Conservation (phyloP, 768 basidiomycete genomes). For the Amanita subjunquillea region DNA sequence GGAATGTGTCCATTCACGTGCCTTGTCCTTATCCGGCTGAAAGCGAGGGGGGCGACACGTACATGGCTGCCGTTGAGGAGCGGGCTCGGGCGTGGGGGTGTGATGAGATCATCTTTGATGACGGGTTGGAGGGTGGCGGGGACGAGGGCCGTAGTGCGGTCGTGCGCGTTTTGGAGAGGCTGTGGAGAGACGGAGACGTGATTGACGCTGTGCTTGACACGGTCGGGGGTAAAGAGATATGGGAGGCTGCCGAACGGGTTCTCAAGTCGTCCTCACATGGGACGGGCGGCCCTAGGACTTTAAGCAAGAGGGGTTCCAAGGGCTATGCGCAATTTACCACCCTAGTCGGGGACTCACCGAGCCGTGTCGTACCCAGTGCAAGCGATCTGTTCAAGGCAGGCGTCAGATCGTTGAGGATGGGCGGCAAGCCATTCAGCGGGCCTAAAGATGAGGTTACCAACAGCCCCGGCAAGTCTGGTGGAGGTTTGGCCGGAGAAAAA, state of each 20-base stretch:
- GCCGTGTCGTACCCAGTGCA: constrained; percentile 55
- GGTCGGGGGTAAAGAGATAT: constrained; percentile 69
- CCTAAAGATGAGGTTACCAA: constrained; percentile 5
- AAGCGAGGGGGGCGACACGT: constrained; percentile 18
- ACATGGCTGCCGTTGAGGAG: constrained; percentile 38
- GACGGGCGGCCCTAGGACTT: constrained; percentile 12
- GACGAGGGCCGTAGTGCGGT: constrained; percentile 36
- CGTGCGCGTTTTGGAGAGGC: constrained; percentile 39
- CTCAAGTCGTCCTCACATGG: constrained; percentile 24
- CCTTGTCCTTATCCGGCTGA: constrained; percentile 18
- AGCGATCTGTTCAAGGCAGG: constrained; percentile 69
- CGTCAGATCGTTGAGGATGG: constrained; percentile 45
- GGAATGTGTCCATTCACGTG: constrained; percentile 66
- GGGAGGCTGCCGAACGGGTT: constrained; percentile 63
- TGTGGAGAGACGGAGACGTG: constrained; percentile 40
- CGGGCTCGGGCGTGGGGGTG: constrained; percentile 61
- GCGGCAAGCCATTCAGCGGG: constrained; percentile 4
- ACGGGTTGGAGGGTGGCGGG: constrained; percentile 25
- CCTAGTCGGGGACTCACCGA: constrained; percentile 61
- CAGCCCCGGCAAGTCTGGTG: not conserved
- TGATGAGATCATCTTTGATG: constrained; percentile 69
- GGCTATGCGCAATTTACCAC: constrained; percentile 62
- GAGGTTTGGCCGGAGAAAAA: constrained; percentile 17
- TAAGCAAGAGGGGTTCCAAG: constrained; percentile 9
- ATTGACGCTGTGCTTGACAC: constrained; percentile 84